These are phyloP conservation scores for Lactifluus rugatus DNA, from an alignment of 768 basidiomycete genomes.

Conservation along the genomic window DNA sequence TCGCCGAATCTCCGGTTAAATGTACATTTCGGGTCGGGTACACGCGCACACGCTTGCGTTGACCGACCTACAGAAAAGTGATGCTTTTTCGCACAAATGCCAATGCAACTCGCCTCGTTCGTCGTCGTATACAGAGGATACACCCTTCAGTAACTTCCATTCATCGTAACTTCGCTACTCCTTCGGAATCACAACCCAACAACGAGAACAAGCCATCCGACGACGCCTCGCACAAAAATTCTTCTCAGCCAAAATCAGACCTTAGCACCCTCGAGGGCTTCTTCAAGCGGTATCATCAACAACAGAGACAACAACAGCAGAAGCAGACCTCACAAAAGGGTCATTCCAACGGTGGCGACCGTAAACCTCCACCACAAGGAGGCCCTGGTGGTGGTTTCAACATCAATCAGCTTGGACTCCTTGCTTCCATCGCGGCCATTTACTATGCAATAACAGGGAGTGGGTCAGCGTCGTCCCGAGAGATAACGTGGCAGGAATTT, in stretches of 20 bases:
- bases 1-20: neutral
- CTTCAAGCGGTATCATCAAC: conserved; percentile 22
- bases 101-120: conserved; percentile 12
- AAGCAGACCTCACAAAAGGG: conserved; percentile 25
- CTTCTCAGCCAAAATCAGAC: conserved; percentile 16
- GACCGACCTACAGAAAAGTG: conserved; percentile 3
- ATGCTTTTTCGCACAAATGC: conserved; percentile 19
- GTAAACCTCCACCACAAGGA: conserved; percentile 38
- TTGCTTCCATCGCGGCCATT: conserved; percentile 51
- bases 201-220: conserved; percentile 6
- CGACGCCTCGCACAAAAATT: conserved; percentile 11
- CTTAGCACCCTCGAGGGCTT: conserved; percentile 22
- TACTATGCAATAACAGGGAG: conserved; percentile 49
- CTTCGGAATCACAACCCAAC: conserved; percentile 7
- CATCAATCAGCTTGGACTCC: conserved; percentile 46
- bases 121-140: conserved; percentile 8
- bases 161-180: conserved; percentile 13
- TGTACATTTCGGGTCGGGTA: neutral
- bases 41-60: neutral
- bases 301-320: conserved; percentile 17
- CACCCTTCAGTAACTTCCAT: neutral
- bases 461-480: conserved; percentile 48
- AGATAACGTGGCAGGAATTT: conserved; percentile 99
- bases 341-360: conserved; percentile 29
- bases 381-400: conserved; percentile 45